Percentiles rank a stretch among this genome's conserved stretches.
phyloP scores from a whole-genome alignment of 2,329 filamentous ascomycete genomes.

The Trichoderma koningii region DNA sequence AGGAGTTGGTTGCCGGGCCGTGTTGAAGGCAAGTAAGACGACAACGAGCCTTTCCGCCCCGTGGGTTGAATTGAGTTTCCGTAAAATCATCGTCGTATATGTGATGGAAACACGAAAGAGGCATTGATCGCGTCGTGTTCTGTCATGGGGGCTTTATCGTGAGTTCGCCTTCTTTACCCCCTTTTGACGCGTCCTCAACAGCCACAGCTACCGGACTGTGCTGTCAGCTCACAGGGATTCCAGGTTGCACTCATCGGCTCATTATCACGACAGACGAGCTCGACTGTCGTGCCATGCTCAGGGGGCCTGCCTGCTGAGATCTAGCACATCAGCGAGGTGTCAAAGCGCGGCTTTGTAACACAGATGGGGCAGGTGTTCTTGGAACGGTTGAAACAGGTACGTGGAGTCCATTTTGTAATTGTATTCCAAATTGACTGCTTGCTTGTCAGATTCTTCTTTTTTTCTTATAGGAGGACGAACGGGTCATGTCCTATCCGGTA shows the following conservation, averaged over 20 bases:
- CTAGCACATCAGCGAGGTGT: not conserved
- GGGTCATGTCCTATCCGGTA: not conserved
- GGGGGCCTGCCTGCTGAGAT: too few relatives aligned
- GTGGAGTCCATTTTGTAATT: too few relatives aligned
- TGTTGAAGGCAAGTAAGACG: not conserved
- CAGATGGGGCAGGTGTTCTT: not conserved
- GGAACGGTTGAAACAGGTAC: not conserved
- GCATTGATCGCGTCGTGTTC: too few relatives aligned
- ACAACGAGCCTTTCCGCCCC: not conserved
- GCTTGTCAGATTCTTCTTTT: not conserved
- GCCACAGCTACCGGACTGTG: not conserved
- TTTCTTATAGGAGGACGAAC: not conserved
- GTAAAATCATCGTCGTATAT: not conserved
- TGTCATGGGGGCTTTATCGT: not conserved
- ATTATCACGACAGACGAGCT: not conserved
- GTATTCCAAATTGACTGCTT: not conserved
- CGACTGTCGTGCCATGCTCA: too few relatives aligned
- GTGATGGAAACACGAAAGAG: too few relatives aligned
- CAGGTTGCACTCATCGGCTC: not conserved
- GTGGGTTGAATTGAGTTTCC: not conserved
- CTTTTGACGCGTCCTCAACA: not conserved
- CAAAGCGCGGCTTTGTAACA: not conserved
- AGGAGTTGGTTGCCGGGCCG: conserved; percentile 4
- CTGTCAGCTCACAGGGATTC: conserved; percentile 1
- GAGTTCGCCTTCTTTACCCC: not conserved